Conservation (phyloP, 2,329 filamentous ascomycete species). For the Arthrobotrys megalospora region DNA sequence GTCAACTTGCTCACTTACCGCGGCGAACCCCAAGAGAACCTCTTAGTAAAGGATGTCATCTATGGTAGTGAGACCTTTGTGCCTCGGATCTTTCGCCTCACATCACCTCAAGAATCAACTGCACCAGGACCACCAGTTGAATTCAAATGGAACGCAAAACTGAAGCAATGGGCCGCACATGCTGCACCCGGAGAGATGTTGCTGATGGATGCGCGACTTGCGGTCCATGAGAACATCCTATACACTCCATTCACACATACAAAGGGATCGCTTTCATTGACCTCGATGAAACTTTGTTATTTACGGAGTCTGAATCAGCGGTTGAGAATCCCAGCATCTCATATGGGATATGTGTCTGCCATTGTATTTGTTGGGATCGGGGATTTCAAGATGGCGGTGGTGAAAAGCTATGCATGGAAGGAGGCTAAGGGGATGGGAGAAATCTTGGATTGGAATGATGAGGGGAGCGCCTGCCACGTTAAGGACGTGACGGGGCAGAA, state of each 20-base stretch:
- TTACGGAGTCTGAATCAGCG: slow-evolving; percentile 18
- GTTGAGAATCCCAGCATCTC: background rate
- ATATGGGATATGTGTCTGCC: slow-evolving; percentile 6
- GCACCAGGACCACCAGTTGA: background rate
- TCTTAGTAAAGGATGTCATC: slow-evolving; percentile 29
- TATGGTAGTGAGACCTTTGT: slow-evolving; percentile 36
- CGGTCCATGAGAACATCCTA: slow-evolving; percentile 28
- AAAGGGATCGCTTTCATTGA: slow-evolving; percentile 21
- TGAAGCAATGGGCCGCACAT: slow-evolving; percentile 4
- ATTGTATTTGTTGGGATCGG: slow-evolving; percentile 41
- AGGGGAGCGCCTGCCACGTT: background rate
- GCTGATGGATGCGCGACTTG: slow-evolving; percentile 25
- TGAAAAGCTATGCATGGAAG: slow-evolving; percentile 36
- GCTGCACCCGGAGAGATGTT: slow-evolving; percentile 14
- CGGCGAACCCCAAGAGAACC: slow-evolving; percentile 18
- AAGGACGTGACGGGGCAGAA: slow-evolving; percentile 18
- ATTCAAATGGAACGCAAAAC: slow-evolving; percentile 15
- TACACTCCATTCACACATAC: slow-evolving; percentile 32
- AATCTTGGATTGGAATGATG: slow-evolving; percentile 10
- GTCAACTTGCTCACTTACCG: slow-evolving; percentile 29
- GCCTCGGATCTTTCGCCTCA: slow-evolving; percentile 13
- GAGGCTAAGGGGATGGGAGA: slow-evolving; percentile 1
- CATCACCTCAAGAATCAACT: slow-evolving; percentile 3
- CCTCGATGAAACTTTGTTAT: slow-evolving; percentile 40
- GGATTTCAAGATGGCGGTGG: slow-evolving; percentile 41